phyloP scores from a whole-genome alignment of 805 yeast species.

The Candida bentonensis region DNA sequence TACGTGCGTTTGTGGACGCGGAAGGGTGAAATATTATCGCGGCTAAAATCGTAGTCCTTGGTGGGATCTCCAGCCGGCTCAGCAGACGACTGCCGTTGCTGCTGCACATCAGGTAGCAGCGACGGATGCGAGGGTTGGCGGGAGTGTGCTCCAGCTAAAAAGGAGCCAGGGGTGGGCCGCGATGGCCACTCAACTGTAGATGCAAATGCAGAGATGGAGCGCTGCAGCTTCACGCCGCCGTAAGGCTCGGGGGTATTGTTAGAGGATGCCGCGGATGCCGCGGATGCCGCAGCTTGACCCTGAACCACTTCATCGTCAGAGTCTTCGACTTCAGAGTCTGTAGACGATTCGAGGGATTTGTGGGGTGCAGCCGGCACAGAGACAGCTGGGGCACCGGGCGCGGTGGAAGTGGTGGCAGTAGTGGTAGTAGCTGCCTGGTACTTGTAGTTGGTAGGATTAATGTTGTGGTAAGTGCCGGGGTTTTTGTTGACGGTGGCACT shows the following conservation, averaged over 20 bases:
- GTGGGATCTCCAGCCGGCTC: neutral
- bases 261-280: neutral
- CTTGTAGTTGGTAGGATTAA: neutral
- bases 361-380: neutral
- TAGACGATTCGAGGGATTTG: neutral
- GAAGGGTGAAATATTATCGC: constrained; percentile 1
- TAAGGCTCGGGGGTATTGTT: neutral
- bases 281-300: neutral
- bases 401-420: neutral
- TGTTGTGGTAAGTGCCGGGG: neutral
- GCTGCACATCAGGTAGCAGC: neutral
- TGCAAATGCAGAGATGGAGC: neutral
- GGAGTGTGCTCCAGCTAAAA: neutral
- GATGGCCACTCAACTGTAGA: neutral
- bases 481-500: neutral
- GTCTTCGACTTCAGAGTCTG: neutral
- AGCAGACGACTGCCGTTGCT: neutral
- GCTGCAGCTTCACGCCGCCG: neutral
- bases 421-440: neutral
- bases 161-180: neutral
- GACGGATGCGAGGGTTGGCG: neutral
- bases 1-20: neutral
- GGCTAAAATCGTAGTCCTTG: neutral
- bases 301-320: constrained; percentile 1
- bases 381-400: too few species aligned